Conservation (phyloP, 768 basidiomycete species). For the Boletus edulis region DNA sequence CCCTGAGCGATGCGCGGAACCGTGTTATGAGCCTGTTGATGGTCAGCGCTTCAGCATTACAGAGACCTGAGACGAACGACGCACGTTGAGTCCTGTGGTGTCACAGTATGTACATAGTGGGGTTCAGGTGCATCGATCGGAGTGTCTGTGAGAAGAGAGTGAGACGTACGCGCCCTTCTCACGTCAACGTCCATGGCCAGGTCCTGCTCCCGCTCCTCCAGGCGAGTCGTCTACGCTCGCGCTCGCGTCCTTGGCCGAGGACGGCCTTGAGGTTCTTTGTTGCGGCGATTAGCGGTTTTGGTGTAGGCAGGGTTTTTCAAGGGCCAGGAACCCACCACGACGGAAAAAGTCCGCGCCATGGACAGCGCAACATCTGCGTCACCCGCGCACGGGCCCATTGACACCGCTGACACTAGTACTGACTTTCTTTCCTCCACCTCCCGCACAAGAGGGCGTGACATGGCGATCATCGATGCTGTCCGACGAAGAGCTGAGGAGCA, state of each 20-base stretch:
- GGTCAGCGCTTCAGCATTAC: neutral
- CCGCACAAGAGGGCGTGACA: too few species aligned
- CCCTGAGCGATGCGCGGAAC: slow-evolving; percentile 80
- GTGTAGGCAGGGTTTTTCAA: slow-evolving; percentile 22
- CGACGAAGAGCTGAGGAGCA: too few species aligned
- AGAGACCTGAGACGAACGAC: neutral
- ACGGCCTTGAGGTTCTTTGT: too few species aligned
- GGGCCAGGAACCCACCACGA: too few species aligned
- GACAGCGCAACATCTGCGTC: too few species aligned
- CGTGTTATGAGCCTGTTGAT: slow-evolving; percentile 67
- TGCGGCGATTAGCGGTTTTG: slow-evolving; percentile 72
- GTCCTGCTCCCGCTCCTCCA: slow-evolving; percentile 40
- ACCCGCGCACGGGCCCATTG: too few species aligned
- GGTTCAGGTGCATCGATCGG: too few species aligned
- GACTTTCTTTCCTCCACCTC: too few species aligned
- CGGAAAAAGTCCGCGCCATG: too few species aligned
- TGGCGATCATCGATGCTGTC: too few species aligned
- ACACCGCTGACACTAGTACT: too few species aligned
- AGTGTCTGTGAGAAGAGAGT: too few species aligned
- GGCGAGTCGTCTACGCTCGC: slow-evolving; percentile 61
- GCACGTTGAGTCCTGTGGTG: slow-evolving; percentile 76
- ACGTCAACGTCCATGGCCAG: slow-evolving; percentile 47
- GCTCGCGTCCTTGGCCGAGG: slow-evolving; percentile 30
- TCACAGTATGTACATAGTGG: slow-evolving; percentile 22
- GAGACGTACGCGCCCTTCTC: slow-evolving; percentile 23